phyloP scores from a whole-genome alignment of 495 filamentous ascomycete genomes.

The Lepidopterella palustris region DNA sequence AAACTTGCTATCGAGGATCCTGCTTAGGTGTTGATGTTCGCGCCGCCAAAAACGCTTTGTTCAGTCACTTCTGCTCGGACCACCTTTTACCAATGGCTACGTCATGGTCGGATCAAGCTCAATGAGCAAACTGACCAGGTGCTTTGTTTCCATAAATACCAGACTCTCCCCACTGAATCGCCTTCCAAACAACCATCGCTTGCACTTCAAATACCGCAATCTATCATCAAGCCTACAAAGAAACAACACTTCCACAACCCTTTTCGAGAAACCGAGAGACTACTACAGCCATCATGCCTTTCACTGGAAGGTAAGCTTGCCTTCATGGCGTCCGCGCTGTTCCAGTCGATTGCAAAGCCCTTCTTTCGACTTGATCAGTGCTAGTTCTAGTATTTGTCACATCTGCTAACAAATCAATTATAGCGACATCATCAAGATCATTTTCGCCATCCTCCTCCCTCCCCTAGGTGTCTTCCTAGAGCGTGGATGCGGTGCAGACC shows the following conservation, averaged over 20 bases:
- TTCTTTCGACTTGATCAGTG: conserved; percentile 12
- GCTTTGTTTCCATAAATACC: background rate
- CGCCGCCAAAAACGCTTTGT: background rate
- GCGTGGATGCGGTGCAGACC: conserved; percentile 72
- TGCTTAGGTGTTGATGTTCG: no score
- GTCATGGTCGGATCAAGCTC: background rate
- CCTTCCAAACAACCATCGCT: background rate
- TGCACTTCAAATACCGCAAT: no score
- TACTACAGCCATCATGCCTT: conserved; percentile 44
- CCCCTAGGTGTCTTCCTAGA: conserved; percentile 90
- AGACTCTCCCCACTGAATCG: background rate
- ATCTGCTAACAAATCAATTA: background rate
- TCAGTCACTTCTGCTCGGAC: background rate
- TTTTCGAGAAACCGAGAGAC: no score
- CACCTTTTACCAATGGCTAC: background rate
- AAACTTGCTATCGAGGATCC: no score
- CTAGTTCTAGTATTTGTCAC: background rate
- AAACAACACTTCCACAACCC: no score
- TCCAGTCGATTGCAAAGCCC: background rate
- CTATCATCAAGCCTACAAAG: no score
- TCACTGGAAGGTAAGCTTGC: conserved; percentile 49
- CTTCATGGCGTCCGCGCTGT: background rate
- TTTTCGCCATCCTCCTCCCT: conserved; percentile 79
- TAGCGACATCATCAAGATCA: conserved; percentile 89
- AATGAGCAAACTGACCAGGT: background rate